Conservation (phyloP, 495 filamentous ascomycete genomes). For the Jackrogersella minutella region DNA sequence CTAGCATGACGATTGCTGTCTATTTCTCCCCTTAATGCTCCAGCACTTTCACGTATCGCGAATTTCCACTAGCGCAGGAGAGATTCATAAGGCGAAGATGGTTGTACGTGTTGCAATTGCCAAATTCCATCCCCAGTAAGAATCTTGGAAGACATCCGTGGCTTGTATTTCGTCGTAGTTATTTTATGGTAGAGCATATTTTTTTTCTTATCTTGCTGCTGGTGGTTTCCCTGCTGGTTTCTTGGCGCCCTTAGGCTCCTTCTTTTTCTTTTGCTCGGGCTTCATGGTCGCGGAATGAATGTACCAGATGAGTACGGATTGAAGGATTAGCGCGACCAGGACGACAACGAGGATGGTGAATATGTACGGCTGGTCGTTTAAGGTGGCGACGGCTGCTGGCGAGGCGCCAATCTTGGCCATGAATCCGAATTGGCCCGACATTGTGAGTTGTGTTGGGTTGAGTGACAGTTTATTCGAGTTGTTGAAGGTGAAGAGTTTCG, state of each 20-base stretch:
- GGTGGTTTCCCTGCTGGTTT: constrained; percentile 43
- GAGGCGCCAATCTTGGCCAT: constrained; percentile 58
- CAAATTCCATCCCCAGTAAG: background rate
- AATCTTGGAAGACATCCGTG: background rate
- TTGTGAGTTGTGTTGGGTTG: constrained; percentile 21
- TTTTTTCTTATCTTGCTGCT: constrained; percentile 43
- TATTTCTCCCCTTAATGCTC: background rate
- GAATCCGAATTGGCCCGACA: constrained; percentile 59
- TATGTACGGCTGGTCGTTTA: constrained; percentile 62
- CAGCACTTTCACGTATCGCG: background rate
- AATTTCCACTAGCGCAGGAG: background rate
- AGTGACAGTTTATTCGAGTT: background rate
- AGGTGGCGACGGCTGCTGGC: constrained; percentile 56
- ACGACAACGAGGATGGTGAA: constrained; percentile 60
- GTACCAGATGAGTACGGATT: constrained; percentile 56
- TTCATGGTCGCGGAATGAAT: constrained; percentile 61
- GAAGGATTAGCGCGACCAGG: constrained; percentile 53
- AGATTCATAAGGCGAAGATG: background rate
- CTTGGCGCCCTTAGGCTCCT: constrained; percentile 49
- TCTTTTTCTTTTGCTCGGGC: constrained; percentile 59
- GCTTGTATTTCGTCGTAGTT: background rate
- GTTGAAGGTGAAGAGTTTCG: background rate
- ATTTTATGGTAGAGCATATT: background rate
- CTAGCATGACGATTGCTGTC: background rate
- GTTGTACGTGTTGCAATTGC: background rate